These are phyloP conservation scores for Rhizopogon vinicolor DNA, from an alignment of 768 basidiomycete genomes.

Conservation along the genomic window DNA sequence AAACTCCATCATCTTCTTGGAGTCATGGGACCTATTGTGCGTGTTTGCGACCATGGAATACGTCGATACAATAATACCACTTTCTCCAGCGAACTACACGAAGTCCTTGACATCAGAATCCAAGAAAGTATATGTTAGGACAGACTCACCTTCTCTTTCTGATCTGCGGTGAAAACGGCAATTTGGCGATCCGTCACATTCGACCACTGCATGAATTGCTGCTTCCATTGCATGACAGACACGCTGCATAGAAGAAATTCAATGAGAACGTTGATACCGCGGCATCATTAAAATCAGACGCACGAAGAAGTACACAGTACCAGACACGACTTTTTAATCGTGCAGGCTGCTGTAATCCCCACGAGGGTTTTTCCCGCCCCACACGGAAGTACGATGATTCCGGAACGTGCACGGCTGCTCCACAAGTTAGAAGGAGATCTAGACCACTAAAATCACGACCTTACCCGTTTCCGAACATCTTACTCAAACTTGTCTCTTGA, in stretches of 20 bases:
- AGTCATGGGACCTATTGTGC: constrained; percentile 96
- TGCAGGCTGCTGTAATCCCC: constrained; percentile 99
- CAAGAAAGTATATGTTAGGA: not conserved
- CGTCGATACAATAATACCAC: constrained; percentile 97
- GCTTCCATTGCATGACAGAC: constrained; percentile 98
- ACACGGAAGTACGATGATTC: constrained; percentile 97
- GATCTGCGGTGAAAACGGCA: constrained; percentile 95
- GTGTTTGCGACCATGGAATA: constrained; percentile 99
- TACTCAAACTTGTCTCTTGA: constrained; percentile 96
- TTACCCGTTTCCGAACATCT: constrained; percentile 99
- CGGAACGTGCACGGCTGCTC: constrained; percentile 90
- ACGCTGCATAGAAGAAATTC: constrained; percentile 41
- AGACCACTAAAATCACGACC: constrained; percentile 9
- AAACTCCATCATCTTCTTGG: constrained; percentile 99
- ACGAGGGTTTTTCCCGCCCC: constrained; percentile 99
- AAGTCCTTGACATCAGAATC: constrained; percentile 1
- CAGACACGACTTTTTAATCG: constrained; percentile 97
- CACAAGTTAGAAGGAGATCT: constrained; percentile 2
- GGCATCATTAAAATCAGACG: constrained; percentile 28
- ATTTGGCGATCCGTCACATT: constrained; percentile 97
- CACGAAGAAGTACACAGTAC: constrained; percentile 98
- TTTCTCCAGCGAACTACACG: constrained; percentile 86
- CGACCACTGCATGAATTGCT: constrained; percentile 98
- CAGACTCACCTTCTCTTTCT: constrained; percentile 83
- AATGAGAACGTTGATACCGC: not conserved